Base-by-base conservation (phyloP, 1,284 basidiomycete species). In the Ceratobasidium sp. region DNA sequence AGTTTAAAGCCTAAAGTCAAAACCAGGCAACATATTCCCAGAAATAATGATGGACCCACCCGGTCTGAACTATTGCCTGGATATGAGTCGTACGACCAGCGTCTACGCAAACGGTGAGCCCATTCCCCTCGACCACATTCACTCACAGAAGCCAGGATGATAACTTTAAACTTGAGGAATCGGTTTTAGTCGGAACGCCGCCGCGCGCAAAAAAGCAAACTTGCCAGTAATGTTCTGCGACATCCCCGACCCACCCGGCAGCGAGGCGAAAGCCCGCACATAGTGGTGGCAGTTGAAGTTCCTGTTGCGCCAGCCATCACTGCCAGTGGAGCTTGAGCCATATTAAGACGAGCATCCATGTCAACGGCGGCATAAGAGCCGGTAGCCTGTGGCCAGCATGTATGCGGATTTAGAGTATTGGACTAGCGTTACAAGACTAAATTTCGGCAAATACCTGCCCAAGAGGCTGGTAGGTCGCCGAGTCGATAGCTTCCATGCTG, bases 401-500 rank as follows among this genome's bases (percentile, higher is more conserved):
- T 44, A 65, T 38, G 50, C 23, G 2, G 20, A 2, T 33, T 27
- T 33, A 20, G 46, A 62, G 41, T 80, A 10, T 8, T 5, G n/a
- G 81, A 54, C 60, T 74, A 30, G 62, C 81, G 71, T 81, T 83
- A 81, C 84, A 84, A 67, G 83, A 83, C 93, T 92, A 94, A 55
- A 94, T 88, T 81, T 94, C 92, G 33, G 93, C 90, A 46, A 93
- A 87, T 55, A 90, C 90, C 82, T 91, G 89, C 2, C 88, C 87
- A 0, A 93, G 85, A 23, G 92, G 91, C 81, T 90, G 85, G 85
- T 92, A 94, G 1, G 91, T 93, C 80, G 91, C 88, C 6, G 92
- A 89, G 81, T 94, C 92, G 77, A 94, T 91, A 8, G 93, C 89
- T 48, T 91, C 92, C 57, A 93, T 90, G 80, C 93, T 90, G 79